Conservation (phyloP, 305 asterid species). For the Striga hermonthica region DNA sequence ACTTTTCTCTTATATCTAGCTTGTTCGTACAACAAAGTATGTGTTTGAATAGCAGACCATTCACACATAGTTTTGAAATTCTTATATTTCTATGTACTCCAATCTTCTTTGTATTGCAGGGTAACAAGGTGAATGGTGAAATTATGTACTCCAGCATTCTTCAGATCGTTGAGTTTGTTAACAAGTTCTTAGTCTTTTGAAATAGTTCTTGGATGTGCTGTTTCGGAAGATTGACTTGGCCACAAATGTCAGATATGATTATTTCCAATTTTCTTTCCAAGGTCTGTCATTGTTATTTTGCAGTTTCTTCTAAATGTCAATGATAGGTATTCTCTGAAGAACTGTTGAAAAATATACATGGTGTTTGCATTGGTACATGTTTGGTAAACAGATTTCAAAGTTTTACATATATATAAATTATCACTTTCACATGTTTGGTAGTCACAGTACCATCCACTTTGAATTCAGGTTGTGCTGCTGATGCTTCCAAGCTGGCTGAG, state of each 20-base stretch:
- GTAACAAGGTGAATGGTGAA: conserved; percentile 56
- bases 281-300: conserved; percentile 44
- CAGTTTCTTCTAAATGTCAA: conserved; percentile 5
- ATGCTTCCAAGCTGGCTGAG: conserved; percentile 88
- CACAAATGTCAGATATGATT: conserved; percentile 84
- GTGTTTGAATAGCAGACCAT: conserved; percentile 2
- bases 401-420: background rate
- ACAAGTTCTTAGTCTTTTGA: conserved; percentile 56
- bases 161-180: conserved; percentile 51
- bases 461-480: conserved; percentile 74
- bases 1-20: too few species aligned
- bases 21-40: too few species aligned
- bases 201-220: conserved; percentile 67
- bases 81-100: conserved; percentile 23
- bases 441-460: conserved; percentile 29
- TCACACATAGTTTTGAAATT: conserved; percentile 6
- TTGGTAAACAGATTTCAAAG: too few species aligned
- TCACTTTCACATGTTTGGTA: conserved; percentile 13
- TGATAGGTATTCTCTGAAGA: conserved; percentile 18
- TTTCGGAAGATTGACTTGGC: conserved; percentile 94
- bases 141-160: conserved; percentile 57
- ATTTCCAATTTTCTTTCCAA: conserved; percentile 79
- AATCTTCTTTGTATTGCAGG: conserved; percentile 42
- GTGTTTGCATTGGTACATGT: conserved; percentile 9
- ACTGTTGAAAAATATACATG: conserved; percentile 23